Base-by-base conservation (phyloP, 75 land plant species). In the Cupressus sempervirens region DNA sequence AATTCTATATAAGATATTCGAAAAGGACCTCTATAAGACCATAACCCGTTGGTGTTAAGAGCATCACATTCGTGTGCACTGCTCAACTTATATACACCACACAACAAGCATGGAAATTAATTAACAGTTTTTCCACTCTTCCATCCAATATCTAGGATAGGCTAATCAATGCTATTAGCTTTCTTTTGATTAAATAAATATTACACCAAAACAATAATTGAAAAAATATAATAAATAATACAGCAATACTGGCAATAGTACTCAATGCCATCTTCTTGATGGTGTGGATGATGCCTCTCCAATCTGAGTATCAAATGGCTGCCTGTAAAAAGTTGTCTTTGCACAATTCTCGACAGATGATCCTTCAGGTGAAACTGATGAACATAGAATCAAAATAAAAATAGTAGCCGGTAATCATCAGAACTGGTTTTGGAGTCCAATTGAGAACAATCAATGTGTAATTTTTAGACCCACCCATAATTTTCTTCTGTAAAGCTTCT, bases 31-130 rank as follows among this genome's bases (percentile, higher is more conserved):
- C 30, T 45, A 43, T 79, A n/a, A 26, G 3, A 79, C 29, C 11
- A 79, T 79, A 29, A 45, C 14, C 46, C 30, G 45, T 79, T 79
- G 14, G 74, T 43, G 30, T 4, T 40, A 79, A n/a, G 50, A 79
- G 48, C 45, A n/a, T 79, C 48, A 79, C 81, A 79, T 18, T 29
- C 12, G 14, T n/a, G 10, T 43, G 30, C 13, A 26, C 81, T n/a
- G 30, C 12, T 79, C 81, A 79, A 79, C 0, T 79, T 79, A 79
- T 79, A 30, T 79, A 79, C 81, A 77, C 46, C 80, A 79, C 46
- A 79, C 81, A 43, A 45, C 30, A 41, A 79, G 46, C 52, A 40
- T n/a, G 48, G 81, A 45, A 79, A 79, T 11, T 45, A 45, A 45
- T 72, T 15, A 40, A 45, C 52, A 40, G 10, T 36, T 43, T 76